Conservation (phyloP, 2,329 filamentous ascomycete genomes). For the Arachnopeziza araneosa region DNA sequence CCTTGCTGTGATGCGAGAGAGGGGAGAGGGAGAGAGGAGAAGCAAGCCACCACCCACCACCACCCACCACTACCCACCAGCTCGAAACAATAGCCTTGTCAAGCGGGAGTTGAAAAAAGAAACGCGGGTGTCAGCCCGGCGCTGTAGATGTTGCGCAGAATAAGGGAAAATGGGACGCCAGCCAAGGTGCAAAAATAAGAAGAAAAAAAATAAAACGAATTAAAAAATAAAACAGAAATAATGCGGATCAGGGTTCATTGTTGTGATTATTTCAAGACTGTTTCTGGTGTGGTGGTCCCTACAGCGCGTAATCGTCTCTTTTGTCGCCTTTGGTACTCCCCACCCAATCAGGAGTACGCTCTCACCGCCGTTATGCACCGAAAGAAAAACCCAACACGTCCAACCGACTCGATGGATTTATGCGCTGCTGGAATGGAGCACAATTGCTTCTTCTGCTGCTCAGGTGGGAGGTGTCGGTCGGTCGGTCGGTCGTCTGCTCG, state of each 20-base stretch:
- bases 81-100: not conserved
- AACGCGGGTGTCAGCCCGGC: no score
- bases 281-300: no score
- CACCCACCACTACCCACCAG: no score
- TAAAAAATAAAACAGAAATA: no score
- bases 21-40: no score
- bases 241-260: no score
- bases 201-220: not conserved
- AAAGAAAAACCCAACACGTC: not conserved
- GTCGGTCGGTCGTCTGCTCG: not conserved
- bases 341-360: not conserved
- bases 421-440: not conserved
- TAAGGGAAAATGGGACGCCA: no score
- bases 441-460: not conserved
- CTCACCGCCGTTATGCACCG: conserved; percentile 18
- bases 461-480: no score
- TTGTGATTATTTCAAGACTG: no score
- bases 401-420: not conserved
- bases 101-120: no score
- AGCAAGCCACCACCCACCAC: no score
- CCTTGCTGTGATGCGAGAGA: not conserved
- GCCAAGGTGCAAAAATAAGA: not conserved
- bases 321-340: not conserved
- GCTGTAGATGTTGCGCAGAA: no score
- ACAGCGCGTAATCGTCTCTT: not conserved